Evolutionary conservation across 202 grass and related monocot genomes (phyloP), one percentile per base, ranked within the genome.

Genomic region (Tripidium arundinaceum): DNA sequence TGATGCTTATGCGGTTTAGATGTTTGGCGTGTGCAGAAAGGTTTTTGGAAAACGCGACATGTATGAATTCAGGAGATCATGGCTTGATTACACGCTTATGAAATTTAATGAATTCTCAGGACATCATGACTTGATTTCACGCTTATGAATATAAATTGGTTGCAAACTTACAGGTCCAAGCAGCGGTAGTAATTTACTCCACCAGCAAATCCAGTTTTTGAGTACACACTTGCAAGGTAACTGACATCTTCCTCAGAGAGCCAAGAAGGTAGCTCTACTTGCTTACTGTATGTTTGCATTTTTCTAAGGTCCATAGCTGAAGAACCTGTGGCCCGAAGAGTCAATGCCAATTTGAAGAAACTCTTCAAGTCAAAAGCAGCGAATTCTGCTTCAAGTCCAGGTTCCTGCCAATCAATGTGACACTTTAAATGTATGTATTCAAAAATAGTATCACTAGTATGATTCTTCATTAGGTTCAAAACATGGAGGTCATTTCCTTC

Each of bases 151-250:
- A 34, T 18, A 72, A n/a, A 72, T 15, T 33, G 6, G 11, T 36
- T 73, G 47, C 0, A 13, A 55, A 37, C 70, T 73, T 73, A 73
- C 70, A 73, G 18, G 70, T 73, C 70, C 19, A 73, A 96, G 58
- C 90, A 96, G 57, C 87, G 79, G 78, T 96, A 96, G 63, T 96
- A 96, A 84, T 96, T 92, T 70, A 96, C 22, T 24, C 90, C 90
- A 65, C 87, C 90, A 34, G 80, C 84, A 14, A 96, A 96, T 10
- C 87, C 90, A 83, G 87, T 81, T 79, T 86, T 92, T 45, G 72
- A 72, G 50, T 90, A 72, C 39, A 88, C 82, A 27, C 80, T 86
- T 39, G 87, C 83, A 27, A 86, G 83, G 55, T 92, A 92, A 74
- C 58, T 72, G 74, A 92, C 42, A 70, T 92, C 93, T 52, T 96